These are phyloP conservation scores for Candida silvicultrix DNA, from an alignment of 805 yeast species.

Conservation along the genomic window DNA sequence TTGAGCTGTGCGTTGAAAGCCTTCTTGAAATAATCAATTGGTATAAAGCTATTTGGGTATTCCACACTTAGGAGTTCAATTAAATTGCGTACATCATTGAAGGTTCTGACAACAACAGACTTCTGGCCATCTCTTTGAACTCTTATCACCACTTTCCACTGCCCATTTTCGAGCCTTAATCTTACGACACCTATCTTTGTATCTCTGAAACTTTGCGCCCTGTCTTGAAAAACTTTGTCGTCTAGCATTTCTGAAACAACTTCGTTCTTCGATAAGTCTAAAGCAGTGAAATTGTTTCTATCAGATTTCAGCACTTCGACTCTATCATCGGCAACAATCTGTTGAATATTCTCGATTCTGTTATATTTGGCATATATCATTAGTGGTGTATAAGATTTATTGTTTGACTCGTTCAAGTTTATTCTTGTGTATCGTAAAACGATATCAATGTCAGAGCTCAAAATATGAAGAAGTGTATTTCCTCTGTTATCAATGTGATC, in stretches of 20 bases:
- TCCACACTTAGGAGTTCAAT: constrained; percentile 30
- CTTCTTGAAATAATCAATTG: constrained; percentile 18
- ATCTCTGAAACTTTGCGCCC: constrained; percentile 15
- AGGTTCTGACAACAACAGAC: constrained; percentile 20
- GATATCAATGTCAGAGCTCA: constrained; percentile 42
- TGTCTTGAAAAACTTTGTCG: constrained; percentile 13
- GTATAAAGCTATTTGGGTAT: constrained; percentile 28
- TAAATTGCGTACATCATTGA: constrained; percentile 26
- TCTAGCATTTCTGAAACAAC: constrained; percentile 31
- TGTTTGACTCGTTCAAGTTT: constrained; percentile 57
- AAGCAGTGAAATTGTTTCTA: constrained; percentile 26
- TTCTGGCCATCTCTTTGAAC: constrained; percentile 10
- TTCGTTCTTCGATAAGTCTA: constrained; percentile 39
- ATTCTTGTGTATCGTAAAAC: constrained; percentile 31
- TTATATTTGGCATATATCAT: constrained; percentile 66
- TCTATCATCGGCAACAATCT: constrained; percentile 42
- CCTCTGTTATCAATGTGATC: constrained; percentile 71
- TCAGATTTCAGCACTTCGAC: constrained; percentile 34
- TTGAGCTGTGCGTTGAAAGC: constrained; percentile 15
- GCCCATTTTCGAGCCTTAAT: constrained; percentile 25
- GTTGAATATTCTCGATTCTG: constrained; percentile 50
- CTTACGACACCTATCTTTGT: constrained; percentile 28
- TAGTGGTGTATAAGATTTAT: constrained; percentile 58
- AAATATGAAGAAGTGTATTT: constrained; percentile 70
- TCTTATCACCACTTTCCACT: constrained; percentile 23